Conservation (phyloP, 106 monocot species). For the Dioscorea dumetorum region DNA sequence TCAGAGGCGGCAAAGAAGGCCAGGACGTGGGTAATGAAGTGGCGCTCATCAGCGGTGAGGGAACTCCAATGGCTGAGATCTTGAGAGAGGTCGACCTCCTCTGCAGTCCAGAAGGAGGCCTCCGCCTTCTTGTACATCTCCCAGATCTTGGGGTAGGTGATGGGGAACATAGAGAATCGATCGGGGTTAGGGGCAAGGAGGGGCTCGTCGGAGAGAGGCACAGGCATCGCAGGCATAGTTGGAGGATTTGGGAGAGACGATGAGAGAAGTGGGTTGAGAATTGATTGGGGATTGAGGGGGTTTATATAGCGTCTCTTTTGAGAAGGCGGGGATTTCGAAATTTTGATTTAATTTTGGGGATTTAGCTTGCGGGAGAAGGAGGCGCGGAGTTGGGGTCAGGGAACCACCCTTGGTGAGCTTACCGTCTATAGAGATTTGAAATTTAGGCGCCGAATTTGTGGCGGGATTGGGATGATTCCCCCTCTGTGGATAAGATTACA, state of each 20-base stretch:
- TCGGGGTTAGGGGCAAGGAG: constrained; percentile 60
- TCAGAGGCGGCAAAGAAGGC: constrained; percentile 94
- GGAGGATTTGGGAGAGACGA: background rate
- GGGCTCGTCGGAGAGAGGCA: constrained; percentile 39
- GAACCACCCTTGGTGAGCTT: no score
- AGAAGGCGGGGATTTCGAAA: constrained; percentile 1
- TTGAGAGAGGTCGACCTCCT: constrained; percentile 81
- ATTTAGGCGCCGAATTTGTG: no score
- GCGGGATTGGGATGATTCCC: no score
- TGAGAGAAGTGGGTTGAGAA: background rate
- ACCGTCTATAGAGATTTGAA: no score
- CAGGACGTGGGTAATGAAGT: constrained; percentile 87
- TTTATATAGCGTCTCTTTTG: background rate
- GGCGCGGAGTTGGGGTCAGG: no score
- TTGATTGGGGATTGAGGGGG: background rate
- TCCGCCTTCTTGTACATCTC: constrained; percentile 96
- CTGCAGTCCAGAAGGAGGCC: constrained; percentile 95
- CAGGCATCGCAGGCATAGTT: constrained; percentile 14
- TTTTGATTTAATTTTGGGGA: background rate
- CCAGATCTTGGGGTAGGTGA: constrained; percentile 76
- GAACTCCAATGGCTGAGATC: constrained; percentile 62
- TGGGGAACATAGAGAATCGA: constrained; percentile 95
- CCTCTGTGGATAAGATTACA: no score
- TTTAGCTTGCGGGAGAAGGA: background rate
- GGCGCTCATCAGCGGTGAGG: constrained; percentile 70